Base-by-base conservation (phyloP, 2,329 filamentous ascomycete genomes). In the Capronia epimyces region DNA sequence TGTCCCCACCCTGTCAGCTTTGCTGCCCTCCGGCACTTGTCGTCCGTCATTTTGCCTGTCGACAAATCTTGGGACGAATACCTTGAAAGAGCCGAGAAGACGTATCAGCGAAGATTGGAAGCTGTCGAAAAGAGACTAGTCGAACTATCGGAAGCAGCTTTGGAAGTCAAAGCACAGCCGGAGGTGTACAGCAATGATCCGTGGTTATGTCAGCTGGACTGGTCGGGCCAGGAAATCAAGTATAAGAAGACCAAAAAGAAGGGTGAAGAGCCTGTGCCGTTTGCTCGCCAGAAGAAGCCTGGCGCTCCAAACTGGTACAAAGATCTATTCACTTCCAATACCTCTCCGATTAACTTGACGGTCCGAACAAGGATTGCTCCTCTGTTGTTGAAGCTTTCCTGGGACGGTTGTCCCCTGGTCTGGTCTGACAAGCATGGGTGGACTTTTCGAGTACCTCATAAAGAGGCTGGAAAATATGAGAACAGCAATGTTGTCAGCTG, bases 1-100 rank as follows among this genome's bases (percentile, higher is more conserved):
- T 98, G 93, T 64, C 93, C 93, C 0, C 94, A 98, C 68, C 93
- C 93, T 0, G 93, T 98, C 63, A 97, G 90, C 69, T 98, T 98
- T 64, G 91, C 89, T 2, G 93, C 93, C 1, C 75, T 98, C 15
- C 81, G 93, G 13, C 93, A 97, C 66, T 77, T 98, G n/a, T 89
- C 90, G 0, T 86, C 90, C 0, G 89, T 95, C 57, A 95, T 97
- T 42, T 73, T 98, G 6, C 93, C 93, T 0, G 86, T 97, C 39
- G 82, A 97, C 66, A 80, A 85, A 62, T 83, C 86, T 0, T 98
- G 94, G 94, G 80, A 91, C 53, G 73, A 81, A 1, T 98, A 98
- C 64, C 76, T 97, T 39, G 72, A 78, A 9, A 91, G 86, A 52
- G 85, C 93, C 0, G 93, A 98, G 65, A 82, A 81, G 1, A 95